Evolutionary conservation across 208 protist genomes (phyloP).

Genomic region (Crithidia fasciculata): DNA sequence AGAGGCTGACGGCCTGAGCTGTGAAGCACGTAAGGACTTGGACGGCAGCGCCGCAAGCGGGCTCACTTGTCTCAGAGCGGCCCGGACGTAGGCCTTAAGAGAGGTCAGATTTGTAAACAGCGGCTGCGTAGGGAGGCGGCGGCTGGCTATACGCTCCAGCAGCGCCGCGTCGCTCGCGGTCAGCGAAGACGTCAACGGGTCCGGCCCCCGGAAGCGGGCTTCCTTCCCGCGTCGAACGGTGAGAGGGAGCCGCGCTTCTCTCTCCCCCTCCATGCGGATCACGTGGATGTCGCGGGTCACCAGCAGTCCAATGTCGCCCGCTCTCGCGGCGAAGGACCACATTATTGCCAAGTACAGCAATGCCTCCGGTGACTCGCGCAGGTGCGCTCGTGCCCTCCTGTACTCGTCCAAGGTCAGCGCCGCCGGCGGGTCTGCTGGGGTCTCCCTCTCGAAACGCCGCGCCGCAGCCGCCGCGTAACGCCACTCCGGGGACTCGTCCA

Average conservation of each 20-base stretch:
- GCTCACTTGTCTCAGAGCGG: not conserved
- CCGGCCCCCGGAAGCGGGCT: not conserved
- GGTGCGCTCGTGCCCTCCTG: not conserved
- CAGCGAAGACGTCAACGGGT: not conserved
- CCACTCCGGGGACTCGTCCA: constrained; percentile 2
- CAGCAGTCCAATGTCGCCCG: not conserved
- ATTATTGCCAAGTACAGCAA: not conserved
- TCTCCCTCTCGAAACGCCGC: constrained; percentile 4
- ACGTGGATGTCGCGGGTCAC: not conserved
- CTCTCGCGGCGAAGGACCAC: not conserved
- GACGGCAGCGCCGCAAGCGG: not conserved
- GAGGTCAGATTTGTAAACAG: not conserved
- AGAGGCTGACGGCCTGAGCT: not conserved
- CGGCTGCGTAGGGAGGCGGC: not conserved
- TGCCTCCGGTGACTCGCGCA: not conserved
- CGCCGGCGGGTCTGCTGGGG: not conserved
- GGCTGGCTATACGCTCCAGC: not conserved
- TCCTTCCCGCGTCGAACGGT: not conserved
- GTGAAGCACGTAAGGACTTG: not conserved
- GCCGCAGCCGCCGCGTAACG: not conserved
- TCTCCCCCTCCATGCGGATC: not conserved
- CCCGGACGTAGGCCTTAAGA: not conserved
- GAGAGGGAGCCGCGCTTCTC: not conserved
- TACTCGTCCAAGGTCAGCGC: not conserved
- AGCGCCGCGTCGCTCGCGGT: not conserved